Evolutionary conservation across 306 rosid species (phyloP).

Genomic region (Casuarina cunninghamiana): DNA sequence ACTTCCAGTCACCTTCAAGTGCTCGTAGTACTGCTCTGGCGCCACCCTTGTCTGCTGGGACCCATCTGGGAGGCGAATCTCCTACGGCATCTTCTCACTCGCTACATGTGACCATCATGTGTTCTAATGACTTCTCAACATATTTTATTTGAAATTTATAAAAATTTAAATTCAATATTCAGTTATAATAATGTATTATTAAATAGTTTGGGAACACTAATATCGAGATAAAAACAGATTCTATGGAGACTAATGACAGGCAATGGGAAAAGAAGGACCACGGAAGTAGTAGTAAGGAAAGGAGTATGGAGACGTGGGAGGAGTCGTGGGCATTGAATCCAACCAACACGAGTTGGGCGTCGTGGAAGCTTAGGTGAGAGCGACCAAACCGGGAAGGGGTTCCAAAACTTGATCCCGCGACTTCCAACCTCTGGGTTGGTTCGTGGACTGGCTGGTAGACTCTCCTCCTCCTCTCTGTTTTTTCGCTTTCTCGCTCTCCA

Average conservation of each 20-base stretch:
- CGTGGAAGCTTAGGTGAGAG: conserved; percentile 36
- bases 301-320: too few relatives aligned
- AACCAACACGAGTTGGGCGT: too few relatives aligned
- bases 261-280: too few relatives aligned
- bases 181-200: too few relatives aligned
- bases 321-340: too few relatives aligned
- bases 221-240: too few relatives aligned
- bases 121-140: neutral
- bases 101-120: neutral
- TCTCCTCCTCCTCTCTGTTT: neutral
- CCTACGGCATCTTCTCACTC: neutral
- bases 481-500: conserved; percentile 15
- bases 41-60: neutral
- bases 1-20: conserved; percentile 2
- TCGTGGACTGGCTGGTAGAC: conserved; percentile 13
- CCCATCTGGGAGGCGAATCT: neutral
- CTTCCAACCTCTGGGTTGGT: too few relatives aligned
- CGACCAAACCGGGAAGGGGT: neutral
- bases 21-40: neutral
- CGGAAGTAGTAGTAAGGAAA: too few relatives aligned
- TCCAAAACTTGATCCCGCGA: neutral
- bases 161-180: too few relatives aligned
- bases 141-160: too few relatives aligned
- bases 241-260: too few relatives aligned
- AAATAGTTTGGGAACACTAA: too few relatives aligned